A percentile compares a stretch with the other conserved stretches of the same genome.
Conservation (phyloP, 345 rosid species). For the rapeseed (Brassica napus) region DNA sequence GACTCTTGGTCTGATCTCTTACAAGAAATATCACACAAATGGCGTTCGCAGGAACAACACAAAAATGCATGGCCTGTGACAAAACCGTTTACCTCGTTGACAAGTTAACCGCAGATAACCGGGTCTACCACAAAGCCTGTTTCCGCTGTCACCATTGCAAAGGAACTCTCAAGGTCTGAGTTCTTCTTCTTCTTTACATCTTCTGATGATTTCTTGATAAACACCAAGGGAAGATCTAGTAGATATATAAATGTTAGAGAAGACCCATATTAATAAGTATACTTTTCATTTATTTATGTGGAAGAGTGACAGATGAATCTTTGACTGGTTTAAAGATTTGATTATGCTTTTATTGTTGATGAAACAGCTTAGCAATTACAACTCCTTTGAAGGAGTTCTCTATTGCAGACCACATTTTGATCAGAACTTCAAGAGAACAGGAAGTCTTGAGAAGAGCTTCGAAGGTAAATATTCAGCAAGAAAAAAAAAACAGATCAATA, state of each 20-base stretch:
- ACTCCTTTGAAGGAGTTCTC: slow-evolving; percentile 95
- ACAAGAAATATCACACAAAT: slow-evolving; percentile 11
- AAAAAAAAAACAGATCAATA: background rate
- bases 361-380: slow-evolving; percentile 93
- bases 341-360: slow-evolving; percentile 1
- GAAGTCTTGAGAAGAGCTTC: slow-evolving; percentile 96
- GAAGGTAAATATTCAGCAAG: slow-evolving; percentile 56
- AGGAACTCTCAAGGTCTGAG: slow-evolving; percentile 92
- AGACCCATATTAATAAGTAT: slow-evolving; percentile 29
- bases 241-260: background rate
- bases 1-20: slow-evolving; percentile 21
- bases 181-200: background rate
- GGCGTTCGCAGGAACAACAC: slow-evolving; percentile 99
- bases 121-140: slow-evolving; percentile 92
- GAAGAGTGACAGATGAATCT: slow-evolving; percentile 5
- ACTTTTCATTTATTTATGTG: background rate
- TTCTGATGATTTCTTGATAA: background rate
- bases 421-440: slow-evolving; percentile 93
- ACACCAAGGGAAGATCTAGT: slow-evolving; percentile 26
- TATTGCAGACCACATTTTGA: slow-evolving; percentile 98
- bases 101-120: slow-evolving; percentile 91
- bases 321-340: background rate
- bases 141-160: slow-evolving; percentile 99
- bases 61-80: slow-evolving; percentile 98
- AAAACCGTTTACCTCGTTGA: slow-evolving; percentile 96